These are phyloP conservation scores for Pilaira anomala DNA, from an alignment of 192 early-diverging fungal species.

Conservation along the genomic window DNA sequence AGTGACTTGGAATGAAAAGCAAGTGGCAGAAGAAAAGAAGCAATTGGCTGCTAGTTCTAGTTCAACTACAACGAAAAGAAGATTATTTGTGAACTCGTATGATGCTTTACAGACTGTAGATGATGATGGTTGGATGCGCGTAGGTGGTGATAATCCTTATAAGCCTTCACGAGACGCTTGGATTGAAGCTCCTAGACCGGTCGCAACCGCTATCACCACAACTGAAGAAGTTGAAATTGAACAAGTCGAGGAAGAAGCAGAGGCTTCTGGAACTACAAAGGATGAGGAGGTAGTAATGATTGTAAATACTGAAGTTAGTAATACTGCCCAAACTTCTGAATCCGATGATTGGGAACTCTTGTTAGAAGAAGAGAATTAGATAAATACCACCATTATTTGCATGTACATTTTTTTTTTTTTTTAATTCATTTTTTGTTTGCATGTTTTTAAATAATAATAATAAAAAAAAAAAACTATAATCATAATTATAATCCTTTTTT, in stretches of 20 bases:
- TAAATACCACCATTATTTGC: too few species aligned
- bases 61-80: background rate
- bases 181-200: background rate
- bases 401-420: too few species aligned
- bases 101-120: constrained; percentile 1
- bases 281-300: background rate
- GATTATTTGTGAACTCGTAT: background rate
- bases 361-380: background rate
- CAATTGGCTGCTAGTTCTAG: background rate
- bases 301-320: background rate
- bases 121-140: constrained; percentile 18
- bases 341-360: background rate
- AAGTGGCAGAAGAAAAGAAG: background rate
- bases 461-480: too few species aligned
- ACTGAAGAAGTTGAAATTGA: background rate
- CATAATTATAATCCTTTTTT: too few species aligned
- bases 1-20: constrained; percentile 42
- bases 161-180: constrained; percentile 4
- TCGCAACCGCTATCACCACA: background rate
- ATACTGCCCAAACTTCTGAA: background rate
- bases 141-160: background rate
- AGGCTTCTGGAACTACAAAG: background rate
- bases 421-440: too few species aligned
- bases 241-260: background rate
- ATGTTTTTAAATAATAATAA: too few species aligned